Evolutionary conservation across 2,329 filamentous ascomycete species (phyloP).

Genomic region (Rhexocercosporidium sp.): DNA sequence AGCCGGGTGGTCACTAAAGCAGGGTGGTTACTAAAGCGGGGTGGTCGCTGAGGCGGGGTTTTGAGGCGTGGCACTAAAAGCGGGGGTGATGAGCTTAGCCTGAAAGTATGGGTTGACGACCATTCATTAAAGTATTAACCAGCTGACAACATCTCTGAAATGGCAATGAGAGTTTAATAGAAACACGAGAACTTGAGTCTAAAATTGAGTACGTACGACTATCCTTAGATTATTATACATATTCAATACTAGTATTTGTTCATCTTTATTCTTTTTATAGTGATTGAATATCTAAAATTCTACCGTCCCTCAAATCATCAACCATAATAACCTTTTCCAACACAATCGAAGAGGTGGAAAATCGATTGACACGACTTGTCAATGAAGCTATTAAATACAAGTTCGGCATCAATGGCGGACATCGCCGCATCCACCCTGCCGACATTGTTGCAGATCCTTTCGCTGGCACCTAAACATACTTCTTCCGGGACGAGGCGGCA

Average conservation of each 20-base stretch:
- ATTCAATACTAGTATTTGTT: background rate
- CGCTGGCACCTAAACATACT: background rate
- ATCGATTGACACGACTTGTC: background rate
- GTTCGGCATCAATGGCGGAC: background rate
- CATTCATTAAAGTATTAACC: background rate
- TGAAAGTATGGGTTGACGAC: conserved; percentile 2
- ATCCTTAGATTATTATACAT: background rate
- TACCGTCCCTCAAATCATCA: background rate
- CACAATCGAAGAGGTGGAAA: background rate
- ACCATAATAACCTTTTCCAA: background rate
- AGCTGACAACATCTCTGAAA: background rate
- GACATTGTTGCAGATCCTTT: background rate
- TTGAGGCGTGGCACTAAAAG: background rate
- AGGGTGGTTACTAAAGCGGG: too few species aligned
- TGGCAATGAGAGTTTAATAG: too few species aligned
- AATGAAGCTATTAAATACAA: conserved; percentile 6
- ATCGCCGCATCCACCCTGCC: background rate
- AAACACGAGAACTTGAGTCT: too few species aligned
- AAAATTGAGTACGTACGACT: background rate
- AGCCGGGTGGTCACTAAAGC: too few species aligned
- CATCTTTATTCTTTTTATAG: background rate
- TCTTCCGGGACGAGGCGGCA: background rate
- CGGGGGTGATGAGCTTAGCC: background rate
- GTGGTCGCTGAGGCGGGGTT: background rate
- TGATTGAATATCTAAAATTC: background rate